Evolutionary conservation across 1,284 basidiomycete species (phyloP).

Genomic region (Cryptococcus sp.): DNA sequence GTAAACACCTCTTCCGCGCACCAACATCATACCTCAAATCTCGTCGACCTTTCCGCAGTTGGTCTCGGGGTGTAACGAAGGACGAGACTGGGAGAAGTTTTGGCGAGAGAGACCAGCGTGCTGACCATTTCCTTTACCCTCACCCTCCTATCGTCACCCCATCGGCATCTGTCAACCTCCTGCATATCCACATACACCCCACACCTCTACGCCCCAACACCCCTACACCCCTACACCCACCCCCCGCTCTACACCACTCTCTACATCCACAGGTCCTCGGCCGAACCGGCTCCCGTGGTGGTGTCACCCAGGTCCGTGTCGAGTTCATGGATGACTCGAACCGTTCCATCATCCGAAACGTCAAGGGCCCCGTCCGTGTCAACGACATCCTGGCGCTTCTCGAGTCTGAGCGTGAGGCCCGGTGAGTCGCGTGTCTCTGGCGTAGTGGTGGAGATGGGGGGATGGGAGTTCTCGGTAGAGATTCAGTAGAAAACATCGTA

Average conservation of each 20-base stretch:
- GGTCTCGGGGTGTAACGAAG: background rate
- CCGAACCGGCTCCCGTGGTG: slow-evolving; percentile 97
- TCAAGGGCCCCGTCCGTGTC: slow-evolving; percentile 95
- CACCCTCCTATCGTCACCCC: no score
- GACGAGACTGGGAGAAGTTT: background rate
- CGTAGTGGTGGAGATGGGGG: no score
- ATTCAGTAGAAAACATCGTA: no score
- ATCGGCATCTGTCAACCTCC: background rate
- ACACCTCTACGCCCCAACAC: background rate
- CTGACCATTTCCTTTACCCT: slow-evolving; percentile 1
- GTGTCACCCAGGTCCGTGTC: slow-evolving; percentile 99
- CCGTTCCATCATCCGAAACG: slow-evolving; percentile 97
- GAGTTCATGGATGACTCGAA: slow-evolving; percentile 98
- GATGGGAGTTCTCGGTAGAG: no score
- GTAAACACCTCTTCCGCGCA: no score
- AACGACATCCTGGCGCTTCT: slow-evolving; percentile 96
- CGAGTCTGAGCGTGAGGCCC: slow-evolving; percentile 99
- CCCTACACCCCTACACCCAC: background rate
- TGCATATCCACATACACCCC: background rate
- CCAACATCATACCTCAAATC: no score
- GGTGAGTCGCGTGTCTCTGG: slow-evolving; percentile 62
- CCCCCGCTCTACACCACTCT: background rate
- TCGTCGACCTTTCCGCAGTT: background rate
- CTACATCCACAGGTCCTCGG: slow-evolving; percentile 73
- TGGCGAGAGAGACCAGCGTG: background rate